Evolutionary conservation across 1,284 basidiomycete genomes (phyloP), one percentile per base, ranked within the genome.

Genomic region (Fomitopsis betulina): DNA sequence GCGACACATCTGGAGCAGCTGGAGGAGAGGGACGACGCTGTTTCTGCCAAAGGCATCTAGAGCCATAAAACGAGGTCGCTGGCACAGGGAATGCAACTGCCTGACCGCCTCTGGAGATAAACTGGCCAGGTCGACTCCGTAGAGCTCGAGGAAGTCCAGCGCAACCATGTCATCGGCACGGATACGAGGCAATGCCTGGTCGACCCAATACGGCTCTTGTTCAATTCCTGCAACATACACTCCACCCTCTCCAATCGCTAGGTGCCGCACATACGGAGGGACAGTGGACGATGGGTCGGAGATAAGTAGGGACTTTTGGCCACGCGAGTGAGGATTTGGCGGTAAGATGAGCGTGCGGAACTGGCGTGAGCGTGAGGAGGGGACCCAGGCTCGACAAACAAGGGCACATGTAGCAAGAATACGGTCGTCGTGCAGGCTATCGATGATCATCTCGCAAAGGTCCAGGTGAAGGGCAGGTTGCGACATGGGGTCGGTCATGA

Each of bases 301-400:
- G 12, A 50, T 30, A 17, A 50, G 47, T 15, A 25, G 12, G 27
- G 33, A 27, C 21, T 19, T 32, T 12, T 19, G 8, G 25, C 25
- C 32, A 2, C 47, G 47, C 32, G 5, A 32, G 1, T 4, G 27
- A 27, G 32, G 27, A 17, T n/a, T 6, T 3, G 15, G 27, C 8
- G 19, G 12, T 25, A 50, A 27, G 32, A 50, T 17, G 27, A 50
- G 6, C 6, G 47, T 50, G 47, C 33, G 47, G 56, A 64, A 73
- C 30, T 73, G 64, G 58, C 72, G 68, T 56, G 67, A 66, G 9
- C 70, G 70, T n/a, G 67, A 62, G 19, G 69, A 56, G 25, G 66
- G 66, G 30, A 70, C 32, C 54, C 54, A 55, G 13, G 5, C 25
- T n/a, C 27, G 54, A 35, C 54, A 55, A 30, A 42, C 54, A 6